phyloP scores from a whole-genome alignment of 306 rosid species.

The Datisca glomerata region DNA sequence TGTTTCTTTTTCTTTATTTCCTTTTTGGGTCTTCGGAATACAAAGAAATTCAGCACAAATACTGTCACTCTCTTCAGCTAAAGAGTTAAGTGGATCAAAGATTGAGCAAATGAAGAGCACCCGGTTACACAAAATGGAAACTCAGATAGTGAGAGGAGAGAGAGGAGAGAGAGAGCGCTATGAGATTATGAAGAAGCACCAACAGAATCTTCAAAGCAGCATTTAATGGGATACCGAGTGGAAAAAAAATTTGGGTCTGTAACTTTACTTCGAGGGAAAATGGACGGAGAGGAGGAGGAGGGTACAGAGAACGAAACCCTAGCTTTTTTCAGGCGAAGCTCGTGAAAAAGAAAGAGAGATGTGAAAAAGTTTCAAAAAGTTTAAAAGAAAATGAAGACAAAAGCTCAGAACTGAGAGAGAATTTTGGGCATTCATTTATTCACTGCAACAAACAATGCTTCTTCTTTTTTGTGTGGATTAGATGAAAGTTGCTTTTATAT shows the following conservation, averaged over 20 bases:
- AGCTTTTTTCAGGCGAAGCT: conserved; percentile 32
- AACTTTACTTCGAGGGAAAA: background rate
- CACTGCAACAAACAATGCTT: no score
- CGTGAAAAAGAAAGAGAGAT: conserved; percentile 42
- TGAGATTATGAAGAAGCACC: no score
- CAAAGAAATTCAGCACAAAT: conserved; percentile 12
- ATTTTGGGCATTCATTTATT: no score
- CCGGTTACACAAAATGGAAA: background rate
- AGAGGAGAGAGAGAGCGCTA: background rate
- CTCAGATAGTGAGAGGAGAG: background rate
- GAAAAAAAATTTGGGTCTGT: no score
- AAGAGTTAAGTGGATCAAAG: conserved; percentile 2
- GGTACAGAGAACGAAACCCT: conserved; percentile 9
- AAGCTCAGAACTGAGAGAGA: no score
- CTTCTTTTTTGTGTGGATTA: no score
- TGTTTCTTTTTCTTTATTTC: no score
- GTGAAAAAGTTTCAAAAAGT: conserved; percentile 25
- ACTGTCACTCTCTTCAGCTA: background rate
- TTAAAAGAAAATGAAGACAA: conserved; percentile 21
- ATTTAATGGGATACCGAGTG: no score
- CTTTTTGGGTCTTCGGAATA: conserved; percentile 24
- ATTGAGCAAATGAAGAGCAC: background rate
- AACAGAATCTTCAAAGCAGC: no score
- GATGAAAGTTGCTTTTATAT: no score
- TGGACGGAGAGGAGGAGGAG: background rate